Percentiles rank a stretch among this genome's conserved stretches.
Evolutionary conservation across 2,329 filamentous ascomycete species (phyloP).

Genomic region (Penicillium vulpinum): DNA sequence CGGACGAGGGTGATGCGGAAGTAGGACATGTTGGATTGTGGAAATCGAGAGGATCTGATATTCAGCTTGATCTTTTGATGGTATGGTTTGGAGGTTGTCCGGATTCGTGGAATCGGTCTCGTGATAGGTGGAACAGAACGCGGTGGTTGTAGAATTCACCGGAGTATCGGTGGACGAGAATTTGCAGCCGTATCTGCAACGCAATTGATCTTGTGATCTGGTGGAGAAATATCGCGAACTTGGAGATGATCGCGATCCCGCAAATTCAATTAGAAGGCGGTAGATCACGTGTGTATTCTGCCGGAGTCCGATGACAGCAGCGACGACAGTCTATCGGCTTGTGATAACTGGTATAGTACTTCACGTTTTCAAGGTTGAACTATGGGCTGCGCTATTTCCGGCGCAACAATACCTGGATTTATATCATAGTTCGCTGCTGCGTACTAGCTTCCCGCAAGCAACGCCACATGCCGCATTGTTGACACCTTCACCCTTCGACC

Average conservation of each 20-base stretch:
- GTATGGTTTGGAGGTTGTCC: background rate
- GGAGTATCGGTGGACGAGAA: background rate
- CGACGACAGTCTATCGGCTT: slow-evolving; percentile 13
- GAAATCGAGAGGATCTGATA: background rate
- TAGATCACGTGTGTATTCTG: slow-evolving; percentile 34
- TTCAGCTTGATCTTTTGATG: slow-evolving; percentile 1
- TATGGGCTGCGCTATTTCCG: slow-evolving; percentile 9
- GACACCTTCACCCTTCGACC: slow-evolving; percentile 4
- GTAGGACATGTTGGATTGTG: slow-evolving; percentile 62
- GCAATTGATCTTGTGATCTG: background rate
- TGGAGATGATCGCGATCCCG: slow-evolving; percentile 5
- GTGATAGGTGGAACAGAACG: background rate
- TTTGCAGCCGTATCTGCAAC: background rate
- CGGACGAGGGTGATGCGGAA: slow-evolving; percentile 91
- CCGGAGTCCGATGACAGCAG: slow-evolving; percentile 16
- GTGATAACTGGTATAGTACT: background rate
- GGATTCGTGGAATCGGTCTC: background rate
- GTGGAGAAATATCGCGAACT: background rate
- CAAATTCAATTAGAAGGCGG: slow-evolving; percentile 28
- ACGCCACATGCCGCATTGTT: slow-evolving; percentile 1
- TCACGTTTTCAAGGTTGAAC: background rate
- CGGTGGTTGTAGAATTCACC: background rate
- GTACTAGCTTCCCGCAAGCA: background rate
- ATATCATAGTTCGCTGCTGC: background rate
- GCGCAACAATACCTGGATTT: slow-evolving; percentile 4